Percentiles rank a stretch among this genome's conserved stretches.
phyloP scores from a whole-genome alignment of 2,329 filamentous ascomycete genomes.

The Periglandula ipomoeae region DNA sequence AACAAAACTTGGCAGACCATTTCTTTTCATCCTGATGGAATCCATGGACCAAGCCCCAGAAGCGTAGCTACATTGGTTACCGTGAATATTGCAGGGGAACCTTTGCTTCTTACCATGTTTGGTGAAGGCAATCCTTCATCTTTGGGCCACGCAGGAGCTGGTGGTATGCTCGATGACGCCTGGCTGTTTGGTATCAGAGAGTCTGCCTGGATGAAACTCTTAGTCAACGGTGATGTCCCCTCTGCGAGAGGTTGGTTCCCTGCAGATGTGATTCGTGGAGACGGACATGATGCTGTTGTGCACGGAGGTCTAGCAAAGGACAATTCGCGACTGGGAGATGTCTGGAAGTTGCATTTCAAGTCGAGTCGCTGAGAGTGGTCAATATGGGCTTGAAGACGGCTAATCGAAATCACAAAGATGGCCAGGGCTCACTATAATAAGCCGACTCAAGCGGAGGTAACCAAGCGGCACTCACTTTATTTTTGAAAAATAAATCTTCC shows the following conservation, averaged over 20 bases:
- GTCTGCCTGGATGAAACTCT: not conserved
- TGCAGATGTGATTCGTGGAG: not conserved
- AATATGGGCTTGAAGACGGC: no score
- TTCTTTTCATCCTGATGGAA: not conserved
- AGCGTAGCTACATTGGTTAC: not conserved
- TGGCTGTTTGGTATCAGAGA: slow-evolving; percentile 29
- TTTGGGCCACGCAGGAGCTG: slow-evolving; percentile 29
- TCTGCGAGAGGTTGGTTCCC: not conserved
- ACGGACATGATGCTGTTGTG: not conserved
- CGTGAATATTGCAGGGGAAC: slow-evolving; percentile 8
- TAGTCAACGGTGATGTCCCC: not conserved
- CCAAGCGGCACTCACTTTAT: no score
- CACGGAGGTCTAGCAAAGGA: not conserved
- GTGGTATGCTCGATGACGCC: slow-evolving; percentile 29
- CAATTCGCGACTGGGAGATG: not conserved
- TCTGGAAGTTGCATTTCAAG: not conserved
- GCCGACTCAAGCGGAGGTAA: no score
- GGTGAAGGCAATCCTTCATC: slow-evolving; percentile 23
- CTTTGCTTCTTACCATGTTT: slow-evolving; percentile 28
- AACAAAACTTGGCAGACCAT: not conserved
- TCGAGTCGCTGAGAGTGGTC: no score
- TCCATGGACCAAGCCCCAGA: not conserved
- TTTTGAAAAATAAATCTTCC: no score
- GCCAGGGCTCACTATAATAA: no score
- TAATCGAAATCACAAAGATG: no score